Percentiles rank a stretch among this genome's conserved stretches.
Conservation (phyloP, 164 flowering plant genomes). For the Kalanchoe fedtschenkoi region DNA sequence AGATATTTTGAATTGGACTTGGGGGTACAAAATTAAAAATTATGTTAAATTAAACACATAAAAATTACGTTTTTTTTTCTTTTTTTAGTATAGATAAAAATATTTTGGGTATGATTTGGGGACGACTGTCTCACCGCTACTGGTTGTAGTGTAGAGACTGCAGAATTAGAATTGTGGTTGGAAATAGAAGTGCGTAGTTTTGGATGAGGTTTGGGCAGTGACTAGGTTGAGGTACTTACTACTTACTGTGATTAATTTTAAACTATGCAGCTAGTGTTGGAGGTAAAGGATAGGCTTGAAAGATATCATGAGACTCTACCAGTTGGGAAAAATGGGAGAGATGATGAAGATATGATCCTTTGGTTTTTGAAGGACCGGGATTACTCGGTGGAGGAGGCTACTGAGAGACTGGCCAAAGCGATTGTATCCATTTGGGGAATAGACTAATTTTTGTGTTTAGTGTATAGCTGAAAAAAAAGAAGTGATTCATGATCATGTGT, state of each 20-base stretch:
- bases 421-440: constrained; percentile 5
- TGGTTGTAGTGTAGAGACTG: too few relatives aligned
- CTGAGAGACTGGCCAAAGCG: constrained; percentile 1
- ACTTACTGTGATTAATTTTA: neutral
- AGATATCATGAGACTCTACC: constrained; percentile 3
- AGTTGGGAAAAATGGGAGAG: constrained; percentile 4
- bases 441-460: neutral
- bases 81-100: too few relatives aligned
- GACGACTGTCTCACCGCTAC: too few relatives aligned
- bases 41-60: too few relatives aligned
- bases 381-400: constrained; percentile 7
- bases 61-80: too few relatives aligned
- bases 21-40: too few relatives aligned
- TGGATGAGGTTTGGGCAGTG: too few relatives aligned
- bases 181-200: too few relatives aligned
- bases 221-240: neutral
- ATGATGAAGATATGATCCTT: constrained; percentile 5
- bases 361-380: constrained; percentile 7
- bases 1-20: too few relatives aligned
- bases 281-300: constrained; percentile 4
- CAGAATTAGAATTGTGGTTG: too few relatives aligned
- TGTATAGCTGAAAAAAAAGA: neutral
- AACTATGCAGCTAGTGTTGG: constrained; percentile 3
- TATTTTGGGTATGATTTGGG: too few relatives aligned
- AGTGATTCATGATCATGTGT: neutral